Conservation (phyloP, 306 rosid genomes). For the Psophocarpus tetragonolobus region DNA sequence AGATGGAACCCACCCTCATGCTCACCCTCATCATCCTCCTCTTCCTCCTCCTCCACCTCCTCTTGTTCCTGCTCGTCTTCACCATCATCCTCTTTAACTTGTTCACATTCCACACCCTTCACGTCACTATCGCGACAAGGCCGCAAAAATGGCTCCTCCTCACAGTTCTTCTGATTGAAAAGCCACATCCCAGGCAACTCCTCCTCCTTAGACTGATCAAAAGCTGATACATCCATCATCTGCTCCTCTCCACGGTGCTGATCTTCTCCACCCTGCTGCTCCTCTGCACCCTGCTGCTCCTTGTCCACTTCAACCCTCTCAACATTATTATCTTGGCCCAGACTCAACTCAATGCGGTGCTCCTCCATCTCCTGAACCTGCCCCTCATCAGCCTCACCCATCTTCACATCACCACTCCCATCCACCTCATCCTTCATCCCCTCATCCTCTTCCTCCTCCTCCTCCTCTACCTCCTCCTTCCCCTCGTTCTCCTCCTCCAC, state of each 20-base stretch:
- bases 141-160: slow-evolving; percentile 50
- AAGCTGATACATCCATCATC: slow-evolving; percentile 43
- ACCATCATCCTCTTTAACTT: slow-evolving; percentile 43
- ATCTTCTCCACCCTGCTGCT: too few species aligned
- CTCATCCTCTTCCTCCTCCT: slow-evolving; percentile 37
- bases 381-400: slow-evolving; percentile 46
- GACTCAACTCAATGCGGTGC: slow-evolving; percentile 53
- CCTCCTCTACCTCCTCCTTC: slow-evolving; percentile 45
- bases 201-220: slow-evolving; percentile 55
- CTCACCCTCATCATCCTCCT: slow-evolving; percentile 53
- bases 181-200: slow-evolving; percentile 57
- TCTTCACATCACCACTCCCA: slow-evolving; percentile 42
- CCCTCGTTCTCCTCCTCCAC: slow-evolving; percentile 38
- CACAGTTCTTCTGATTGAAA: slow-evolving; percentile 45
- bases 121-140: slow-evolving; percentile 49
- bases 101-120: slow-evolving; percentile 42
- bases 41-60: slow-evolving; percentile 33
- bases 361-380: slow-evolving; percentile 55
- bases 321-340: slow-evolving; percentile 54
- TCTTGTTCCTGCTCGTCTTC: slow-evolving; percentile 44
- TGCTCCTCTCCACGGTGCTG: slow-evolving; percentile 48
- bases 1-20: slow-evolving; percentile 63
- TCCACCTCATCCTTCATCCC: slow-evolving; percentile 42
- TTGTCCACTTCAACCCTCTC: slow-evolving; percentile 40
- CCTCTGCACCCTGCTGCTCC: slow-evolving; percentile 46